A percentile compares a stretch with the other conserved stretches of the same genome.
Evolutionary conservation across 139 green algal genomes (phyloP).

Genomic region (Chlamydomonas asymmetrica): DNA sequence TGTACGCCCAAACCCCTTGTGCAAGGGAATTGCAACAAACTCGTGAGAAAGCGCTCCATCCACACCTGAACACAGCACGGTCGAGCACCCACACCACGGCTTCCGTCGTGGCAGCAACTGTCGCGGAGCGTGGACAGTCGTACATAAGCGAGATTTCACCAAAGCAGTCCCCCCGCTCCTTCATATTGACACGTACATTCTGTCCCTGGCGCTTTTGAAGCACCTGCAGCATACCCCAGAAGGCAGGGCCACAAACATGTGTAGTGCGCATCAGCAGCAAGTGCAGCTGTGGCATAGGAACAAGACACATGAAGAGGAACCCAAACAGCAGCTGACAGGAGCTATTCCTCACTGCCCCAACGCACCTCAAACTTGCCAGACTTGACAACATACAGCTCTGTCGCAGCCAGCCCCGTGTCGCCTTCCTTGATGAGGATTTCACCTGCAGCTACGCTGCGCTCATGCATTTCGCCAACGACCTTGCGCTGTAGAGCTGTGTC

Average conservation of each 20-base stretch:
- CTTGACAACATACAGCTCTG: constrained; percentile 94
- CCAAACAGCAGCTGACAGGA: no score
- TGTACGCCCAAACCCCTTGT: neutral
- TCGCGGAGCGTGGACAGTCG: constrained; percentile 78
- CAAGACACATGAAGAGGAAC: neutral
- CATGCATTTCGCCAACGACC: constrained; percentile 73
- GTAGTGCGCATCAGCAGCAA: no score
- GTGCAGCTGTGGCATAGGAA: neutral
- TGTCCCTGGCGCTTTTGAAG: constrained; percentile 81
- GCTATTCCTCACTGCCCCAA: no score
- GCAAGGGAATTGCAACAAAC: neutral
- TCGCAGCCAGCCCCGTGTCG: constrained; percentile 77
- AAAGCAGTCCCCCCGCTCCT: constrained; percentile 85
- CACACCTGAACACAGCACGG: constrained; percentile 77
- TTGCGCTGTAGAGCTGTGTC: constrained; percentile 66
- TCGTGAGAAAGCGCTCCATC: no score
- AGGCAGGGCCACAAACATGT: no score
- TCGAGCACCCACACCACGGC: constrained; percentile 90
- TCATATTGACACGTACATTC: constrained; percentile 90
- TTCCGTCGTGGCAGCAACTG: constrained; percentile 85
- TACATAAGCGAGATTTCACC: constrained; percentile 94
- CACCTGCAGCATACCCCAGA: no score
- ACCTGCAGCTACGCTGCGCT: constrained; percentile 55
- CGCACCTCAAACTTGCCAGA: constrained; percentile 88
- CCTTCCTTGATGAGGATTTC: constrained; percentile 95